phyloP scores from a whole-genome alignment of 176 grass and related monocot genomes.

The Cenchrus fungigraminus region DNA sequence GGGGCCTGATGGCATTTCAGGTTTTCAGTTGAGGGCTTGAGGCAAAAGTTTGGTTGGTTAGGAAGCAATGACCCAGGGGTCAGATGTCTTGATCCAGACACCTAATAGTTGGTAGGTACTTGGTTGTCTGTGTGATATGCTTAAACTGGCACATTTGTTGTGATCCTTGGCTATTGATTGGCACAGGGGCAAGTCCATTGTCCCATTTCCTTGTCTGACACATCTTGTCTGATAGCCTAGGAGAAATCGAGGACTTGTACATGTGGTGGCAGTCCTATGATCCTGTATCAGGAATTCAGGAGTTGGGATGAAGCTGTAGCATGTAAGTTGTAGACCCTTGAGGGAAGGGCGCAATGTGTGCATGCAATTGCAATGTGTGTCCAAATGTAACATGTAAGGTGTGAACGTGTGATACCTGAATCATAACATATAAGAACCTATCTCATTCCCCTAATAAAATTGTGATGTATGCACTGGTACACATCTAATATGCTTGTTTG shows the following conservation, averaged over 20 bases:
- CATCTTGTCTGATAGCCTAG: slow-evolving; percentile 30
- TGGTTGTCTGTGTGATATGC: slow-evolving; percentile 34
- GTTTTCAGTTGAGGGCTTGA: background rate
- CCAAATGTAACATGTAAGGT: background rate
- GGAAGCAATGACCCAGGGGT: slow-evolving; percentile 41
- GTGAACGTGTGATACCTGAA: background rate
- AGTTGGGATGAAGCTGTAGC: background rate
- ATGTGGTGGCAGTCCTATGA: background rate
- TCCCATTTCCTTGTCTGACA: background rate
- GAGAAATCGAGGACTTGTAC: background rate
- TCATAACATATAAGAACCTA: slow-evolving; percentile 3
- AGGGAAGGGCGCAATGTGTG: background rate
- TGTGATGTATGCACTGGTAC: background rate
- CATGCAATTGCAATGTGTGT: background rate
- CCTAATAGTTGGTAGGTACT: slow-evolving; percentile 59
- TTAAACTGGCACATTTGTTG: slow-evolving; percentile 42
- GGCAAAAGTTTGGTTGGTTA: slow-evolving; percentile 22
- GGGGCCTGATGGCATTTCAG: background rate
- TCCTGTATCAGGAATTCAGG: background rate
- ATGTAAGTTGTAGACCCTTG: background rate
- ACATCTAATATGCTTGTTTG: slow-evolving; percentile 10
- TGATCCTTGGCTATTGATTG: slow-evolving; percentile 16
- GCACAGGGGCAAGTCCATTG: background rate
- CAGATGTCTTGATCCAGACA: slow-evolving; percentile 49
- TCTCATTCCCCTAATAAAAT: background rate